Evolutionary conservation across 768 basidiomycete species (phyloP), one percentile per base, ranked within the genome.

Genomic region (Crucibulum laeve): DNA sequence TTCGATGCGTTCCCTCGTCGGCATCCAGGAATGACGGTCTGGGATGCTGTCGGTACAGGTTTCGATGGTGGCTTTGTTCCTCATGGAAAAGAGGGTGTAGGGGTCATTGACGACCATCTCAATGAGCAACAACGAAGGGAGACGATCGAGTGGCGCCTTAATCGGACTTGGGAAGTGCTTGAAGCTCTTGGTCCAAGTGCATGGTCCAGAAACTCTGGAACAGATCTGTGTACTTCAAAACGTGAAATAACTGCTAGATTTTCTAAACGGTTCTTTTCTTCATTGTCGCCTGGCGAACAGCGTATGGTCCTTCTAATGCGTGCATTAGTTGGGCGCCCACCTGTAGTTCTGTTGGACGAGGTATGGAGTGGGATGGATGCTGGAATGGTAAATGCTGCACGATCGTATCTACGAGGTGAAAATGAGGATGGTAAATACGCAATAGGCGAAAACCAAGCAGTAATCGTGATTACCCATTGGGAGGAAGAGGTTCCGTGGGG

Each of bases 361-460:
- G 88, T 84, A 6, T 93, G 90, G 79, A 83, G 87, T 18, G 94
- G 93, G 19, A 94, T 98, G 90, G 89, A 89, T 50, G 82, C 79
- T 34, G 64, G 60, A 4, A 89, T 91, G 80, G 79, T 94, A 23
- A 61, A 61, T 14, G 76, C 76, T 26, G 87, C 82, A 32, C 68
- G 77, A 49, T 52, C 50, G 32, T 89, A 90, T 55, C 57, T 99
- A 34, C 68, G 83, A 15, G 71, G 67, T 26, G 46, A 70, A 45
- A 56, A 45, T 30, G 34, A 34, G 38, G 17, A 23, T n/a, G 37
- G 54, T 18, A 61, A 54, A n/a, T 68, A 64, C 1, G 80, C 76
- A 0, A 56, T 84, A 18, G 66, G 65, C 17, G 51, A 61, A 8
- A 65, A 74, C 33, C 91, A 96, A 65, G 85, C 84, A 2, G 84